Conservation (phyloP, 306 rosid genomes). For the Hylodesmum podocarpum region DNA sequence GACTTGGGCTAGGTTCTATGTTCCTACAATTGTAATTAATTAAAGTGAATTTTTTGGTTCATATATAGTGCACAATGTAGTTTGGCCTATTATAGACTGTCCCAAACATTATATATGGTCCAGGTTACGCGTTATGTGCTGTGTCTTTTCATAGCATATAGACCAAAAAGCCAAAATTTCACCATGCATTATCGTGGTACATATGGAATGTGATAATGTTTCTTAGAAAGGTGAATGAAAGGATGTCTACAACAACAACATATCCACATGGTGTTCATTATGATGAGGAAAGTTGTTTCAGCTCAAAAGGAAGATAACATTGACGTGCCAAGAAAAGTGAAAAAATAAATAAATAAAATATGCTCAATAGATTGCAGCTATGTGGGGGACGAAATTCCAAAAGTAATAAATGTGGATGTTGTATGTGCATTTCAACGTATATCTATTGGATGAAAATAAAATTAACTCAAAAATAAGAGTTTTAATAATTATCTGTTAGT, state of each 20-base stretch:
- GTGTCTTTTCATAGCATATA: constrained; percentile 40
- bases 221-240: constrained; percentile 35
- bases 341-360: too few species aligned
- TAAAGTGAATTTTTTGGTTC: constrained; percentile 11
- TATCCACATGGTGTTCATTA: constrained; percentile 25
- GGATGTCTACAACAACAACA: constrained; percentile 8
- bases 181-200: constrained; percentile 21
- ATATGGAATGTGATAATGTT: constrained; percentile 32
- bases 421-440: too few species aligned
- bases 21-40: constrained; percentile 4
- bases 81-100: constrained; percentile 18
- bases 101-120: constrained; percentile 35
- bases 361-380: not conserved
- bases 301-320: constrained; percentile 10
- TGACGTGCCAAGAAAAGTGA: not conserved
- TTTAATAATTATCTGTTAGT: too few species aligned
- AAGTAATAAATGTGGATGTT: too few species aligned
- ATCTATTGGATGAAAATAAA: too few species aligned
- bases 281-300: constrained; percentile 31
- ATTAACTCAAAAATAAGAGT: too few species aligned
- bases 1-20: constrained; percentile 41
- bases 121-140: constrained; percentile 31
- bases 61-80: constrained; percentile 15
- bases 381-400: not conserved
- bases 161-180: constrained; percentile 24